Conservation (phyloP, 257 asterid genomes). For the Forsythia viridissima region DNA sequence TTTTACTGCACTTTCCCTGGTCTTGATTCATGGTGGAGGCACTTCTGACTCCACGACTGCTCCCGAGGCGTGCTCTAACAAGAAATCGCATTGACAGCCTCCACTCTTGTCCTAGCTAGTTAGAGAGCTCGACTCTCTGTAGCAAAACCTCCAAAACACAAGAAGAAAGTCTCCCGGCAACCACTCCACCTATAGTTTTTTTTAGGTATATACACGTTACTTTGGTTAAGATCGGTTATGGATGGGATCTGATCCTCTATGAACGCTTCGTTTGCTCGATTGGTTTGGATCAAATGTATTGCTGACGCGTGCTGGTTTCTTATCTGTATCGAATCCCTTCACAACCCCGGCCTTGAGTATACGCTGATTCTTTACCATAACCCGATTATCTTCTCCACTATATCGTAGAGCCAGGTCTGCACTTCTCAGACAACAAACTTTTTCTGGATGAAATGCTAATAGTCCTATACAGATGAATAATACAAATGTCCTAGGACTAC, state of each 20-base stretch:
- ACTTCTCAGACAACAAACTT: conserved; percentile 38
- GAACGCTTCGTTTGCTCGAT: conserved; percentile 63
- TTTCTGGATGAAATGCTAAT: conserved; percentile 41
- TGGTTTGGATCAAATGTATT: conserved; percentile 41
- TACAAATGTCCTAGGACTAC: conserved; percentile 34
- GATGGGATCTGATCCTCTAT: conserved; percentile 84
- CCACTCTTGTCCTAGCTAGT: neutral
- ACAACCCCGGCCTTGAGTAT: conserved; percentile 35
- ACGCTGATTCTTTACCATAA: conserved; percentile 29
- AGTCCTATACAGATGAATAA: conserved; percentile 47
- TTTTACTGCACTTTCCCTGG: neutral
- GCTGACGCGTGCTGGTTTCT: conserved; percentile 23
- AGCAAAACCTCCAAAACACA: too few species aligned
- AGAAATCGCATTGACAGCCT: neutral
- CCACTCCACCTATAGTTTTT: too few species aligned
- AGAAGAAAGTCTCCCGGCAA: too few species aligned
- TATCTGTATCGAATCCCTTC: conserved; percentile 28
- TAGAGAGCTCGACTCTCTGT: neutral
- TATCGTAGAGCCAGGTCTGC: conserved; percentile 37
- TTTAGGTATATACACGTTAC: neutral
- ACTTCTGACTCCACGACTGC: conserved; percentile 10
- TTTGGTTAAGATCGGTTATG: conserved; percentile 71
- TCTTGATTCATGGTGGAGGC: conserved; percentile 15
- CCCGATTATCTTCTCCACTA: conserved; percentile 20
- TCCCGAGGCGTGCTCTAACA: neutral